A percentile compares a stretch with the other conserved stretches of the same genome.
These are phyloP conservation scores for Stemphylium lycopersici DNA, from an alignment of 2,329 filamentous ascomycete species.

Conservation along the genomic window DNA sequence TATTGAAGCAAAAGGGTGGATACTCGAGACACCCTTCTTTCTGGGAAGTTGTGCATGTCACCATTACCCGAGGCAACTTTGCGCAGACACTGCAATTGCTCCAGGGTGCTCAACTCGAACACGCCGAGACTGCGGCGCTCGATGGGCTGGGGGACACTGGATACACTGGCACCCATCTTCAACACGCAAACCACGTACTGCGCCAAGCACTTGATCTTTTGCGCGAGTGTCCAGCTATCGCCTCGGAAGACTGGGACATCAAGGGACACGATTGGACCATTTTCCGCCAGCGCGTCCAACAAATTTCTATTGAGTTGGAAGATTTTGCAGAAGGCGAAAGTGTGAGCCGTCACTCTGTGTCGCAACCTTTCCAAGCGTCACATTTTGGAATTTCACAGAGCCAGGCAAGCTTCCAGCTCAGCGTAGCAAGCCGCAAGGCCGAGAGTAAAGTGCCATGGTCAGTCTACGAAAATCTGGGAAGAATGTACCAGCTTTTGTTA, in stretches of 20 bases:
- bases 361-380: conserved; percentile 52
- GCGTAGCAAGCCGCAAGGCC: conserved; percentile 72
- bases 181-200: conserved; percentile 76
- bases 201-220: conserved; percentile 72
- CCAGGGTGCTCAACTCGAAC: conserved; percentile 76
- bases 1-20: conserved; percentile 70
- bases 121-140: conserved; percentile 69
- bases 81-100: conserved; percentile 70
- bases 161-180: conserved; percentile 77
- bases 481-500: conserved; percentile 79
- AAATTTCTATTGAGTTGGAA: conserved; percentile 72
- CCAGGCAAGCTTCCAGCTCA: conserved; percentile 65
- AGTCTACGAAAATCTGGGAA: conserved; percentile 83
- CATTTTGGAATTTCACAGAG: conserved; percentile 50
- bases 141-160: conserved; percentile 68
- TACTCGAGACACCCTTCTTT: conserved; percentile 78
- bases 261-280: conserved; percentile 81
- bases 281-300: conserved; percentile 76
- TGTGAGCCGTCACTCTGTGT: conserved; percentile 52
- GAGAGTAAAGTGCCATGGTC: conserved; percentile 89
- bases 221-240: conserved; percentile 72
- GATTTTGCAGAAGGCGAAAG: conserved; percentile 79
- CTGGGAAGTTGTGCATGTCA: conserved; percentile 78
- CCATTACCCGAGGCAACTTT: conserved; percentile 77
- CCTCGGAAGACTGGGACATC: conserved; percentile 78